Conservation (phyloP, 305 asterid species). For the Fraxinus floribunda region DNA sequence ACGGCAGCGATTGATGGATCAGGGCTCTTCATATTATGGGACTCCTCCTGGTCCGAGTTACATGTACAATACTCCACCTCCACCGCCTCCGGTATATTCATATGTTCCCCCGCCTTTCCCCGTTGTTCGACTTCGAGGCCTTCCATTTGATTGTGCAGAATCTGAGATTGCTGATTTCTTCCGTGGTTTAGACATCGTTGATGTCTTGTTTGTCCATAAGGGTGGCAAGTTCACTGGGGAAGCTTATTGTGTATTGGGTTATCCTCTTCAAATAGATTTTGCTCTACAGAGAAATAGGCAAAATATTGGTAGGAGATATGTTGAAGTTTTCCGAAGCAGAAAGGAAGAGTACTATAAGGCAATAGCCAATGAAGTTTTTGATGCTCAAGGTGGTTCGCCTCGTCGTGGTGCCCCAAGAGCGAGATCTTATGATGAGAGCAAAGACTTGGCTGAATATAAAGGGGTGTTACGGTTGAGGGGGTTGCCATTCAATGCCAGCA, state of each 20-base stretch:
- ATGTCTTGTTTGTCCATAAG: constrained; percentile 73
- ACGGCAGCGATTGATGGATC: constrained; percentile 86
- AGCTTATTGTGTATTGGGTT: constrained; percentile 77
- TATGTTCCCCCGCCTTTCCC: constrained; percentile 83
- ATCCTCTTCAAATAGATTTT: constrained; percentile 82
- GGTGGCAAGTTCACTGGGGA: constrained; percentile 82
- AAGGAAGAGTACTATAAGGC: constrained; percentile 90
- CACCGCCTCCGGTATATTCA: constrained; percentile 58
- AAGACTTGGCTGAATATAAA: constrained; percentile 75
- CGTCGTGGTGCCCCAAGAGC: constrained; percentile 71
- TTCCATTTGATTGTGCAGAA: constrained; percentile 85
- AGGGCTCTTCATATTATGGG: constrained; percentile 61
- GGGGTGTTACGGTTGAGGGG: constrained; percentile 85
- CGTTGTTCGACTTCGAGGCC: constrained; percentile 93
- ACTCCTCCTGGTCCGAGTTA: constrained; percentile 61
- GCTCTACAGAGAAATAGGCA: constrained; percentile 84
- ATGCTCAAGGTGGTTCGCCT: constrained; percentile 65
- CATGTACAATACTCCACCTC: constrained; percentile 71
- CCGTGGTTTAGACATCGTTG: constrained; percentile 75
- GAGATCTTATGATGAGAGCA: constrained; percentile 66
- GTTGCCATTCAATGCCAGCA: constrained; percentile 74
- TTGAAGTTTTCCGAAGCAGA: constrained; percentile 86
- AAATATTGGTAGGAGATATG: constrained; percentile 88
- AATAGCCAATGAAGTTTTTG: constrained; percentile 70
- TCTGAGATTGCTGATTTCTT: constrained; percentile 78